These are phyloP conservation scores for Lantana camara DNA, from an alignment of 257 asterid species.

Conservation along the genomic window DNA sequence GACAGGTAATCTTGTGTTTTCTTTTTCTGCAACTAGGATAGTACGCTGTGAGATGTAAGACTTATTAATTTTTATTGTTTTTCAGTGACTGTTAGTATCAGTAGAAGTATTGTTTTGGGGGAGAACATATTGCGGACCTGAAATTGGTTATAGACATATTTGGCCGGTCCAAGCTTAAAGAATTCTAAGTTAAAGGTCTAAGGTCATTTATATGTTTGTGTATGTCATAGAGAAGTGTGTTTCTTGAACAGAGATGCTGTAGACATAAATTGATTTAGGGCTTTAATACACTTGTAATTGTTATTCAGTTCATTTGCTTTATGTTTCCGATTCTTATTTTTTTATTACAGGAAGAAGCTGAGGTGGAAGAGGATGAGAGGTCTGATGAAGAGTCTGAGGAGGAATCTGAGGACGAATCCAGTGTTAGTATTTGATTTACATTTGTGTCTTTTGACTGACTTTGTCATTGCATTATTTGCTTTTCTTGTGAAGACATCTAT, in stretches of 20 bases:
- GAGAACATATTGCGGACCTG: neutral
- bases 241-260: neutral
- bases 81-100: neutral
- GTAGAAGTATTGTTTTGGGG: neutral
- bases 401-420: constrained; percentile 69
- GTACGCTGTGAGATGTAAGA: neutral
- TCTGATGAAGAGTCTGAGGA: constrained; percentile 74
- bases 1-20: constrained; percentile 38
- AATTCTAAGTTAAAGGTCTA: neutral
- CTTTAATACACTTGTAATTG: neutral
- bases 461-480: too few species aligned
- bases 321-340: neutral
- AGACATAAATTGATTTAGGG: neutral
- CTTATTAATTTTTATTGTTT: neutral
- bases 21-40: constrained; percentile 3
- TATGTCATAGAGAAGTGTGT: too few species aligned
- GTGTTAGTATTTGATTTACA: constrained; percentile 45
- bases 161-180: neutral
- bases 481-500: neutral
- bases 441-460: neutral
- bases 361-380: constrained; percentile 62
- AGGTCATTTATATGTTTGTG: too few species aligned
- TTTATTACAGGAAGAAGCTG: constrained; percentile 65
- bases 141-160: neutral
- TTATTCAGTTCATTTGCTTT: neutral